Evolutionary conservation across 805 yeast species (phyloP).

Genomic region (Lipomyces kockii): DNA sequence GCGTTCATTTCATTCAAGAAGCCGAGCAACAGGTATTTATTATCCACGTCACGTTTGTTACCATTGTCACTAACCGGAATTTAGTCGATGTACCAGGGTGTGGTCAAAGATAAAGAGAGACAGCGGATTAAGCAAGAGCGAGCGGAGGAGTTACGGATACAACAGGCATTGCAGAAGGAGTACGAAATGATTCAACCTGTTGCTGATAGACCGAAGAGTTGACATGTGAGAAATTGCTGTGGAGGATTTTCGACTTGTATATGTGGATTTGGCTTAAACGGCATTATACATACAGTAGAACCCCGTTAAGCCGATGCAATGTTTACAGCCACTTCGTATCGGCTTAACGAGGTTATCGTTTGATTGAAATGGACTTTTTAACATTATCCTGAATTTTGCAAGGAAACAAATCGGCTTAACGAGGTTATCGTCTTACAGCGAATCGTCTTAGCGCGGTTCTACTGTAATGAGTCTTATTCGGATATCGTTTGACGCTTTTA

Average conservation of each 20-base stretch:
- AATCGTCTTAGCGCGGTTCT: too few relatives aligned
- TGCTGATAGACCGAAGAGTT: background rate
- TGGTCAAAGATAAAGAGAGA: constrained; percentile 37
- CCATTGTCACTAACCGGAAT: background rate
- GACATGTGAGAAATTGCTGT: too few relatives aligned
- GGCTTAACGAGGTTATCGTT: too few relatives aligned
- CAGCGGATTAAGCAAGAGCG: constrained; percentile 36
- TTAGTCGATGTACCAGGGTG: constrained; percentile 38
- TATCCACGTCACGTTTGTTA: background rate
- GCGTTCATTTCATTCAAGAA: constrained; percentile 38
- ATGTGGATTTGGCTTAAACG: background rate
- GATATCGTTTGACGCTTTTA: too few relatives aligned
- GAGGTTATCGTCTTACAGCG: too few relatives aligned
- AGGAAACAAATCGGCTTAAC: too few relatives aligned
- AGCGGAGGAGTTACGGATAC: constrained; percentile 32
- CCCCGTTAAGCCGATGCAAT: too few relatives aligned
- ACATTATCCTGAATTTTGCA: too few relatives aligned
- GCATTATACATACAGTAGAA: too few relatives aligned
- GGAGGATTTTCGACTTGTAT: too few relatives aligned
- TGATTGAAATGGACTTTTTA: too few relatives aligned
- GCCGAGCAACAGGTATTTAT: constrained; percentile 32
- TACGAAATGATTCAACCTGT: constrained; percentile 37
- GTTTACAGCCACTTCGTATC: too few relatives aligned
- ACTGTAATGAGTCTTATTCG: background rate
- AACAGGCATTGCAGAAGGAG: constrained; percentile 35